Evolutionary conservation across 345 rosid genomes (phyloP).

Genomic region (Brassica rapa): DNA sequence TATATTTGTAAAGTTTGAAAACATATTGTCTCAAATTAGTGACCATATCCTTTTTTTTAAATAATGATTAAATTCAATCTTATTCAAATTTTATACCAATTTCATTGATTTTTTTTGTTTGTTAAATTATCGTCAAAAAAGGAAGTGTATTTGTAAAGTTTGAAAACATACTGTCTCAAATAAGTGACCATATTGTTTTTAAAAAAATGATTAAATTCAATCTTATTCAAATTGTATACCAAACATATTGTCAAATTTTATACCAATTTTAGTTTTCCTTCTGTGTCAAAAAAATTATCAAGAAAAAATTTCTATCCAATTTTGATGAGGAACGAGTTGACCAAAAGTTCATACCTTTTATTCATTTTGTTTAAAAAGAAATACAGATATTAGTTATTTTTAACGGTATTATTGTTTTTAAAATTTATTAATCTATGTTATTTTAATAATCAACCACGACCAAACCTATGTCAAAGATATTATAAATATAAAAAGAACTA

Average conservation of each 20-base stretch:
- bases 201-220: no score
- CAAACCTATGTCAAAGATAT: no score
- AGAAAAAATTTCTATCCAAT: background rate
- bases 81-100: background rate
- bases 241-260: background rate
- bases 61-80: no score
- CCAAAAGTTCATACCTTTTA: background rate
- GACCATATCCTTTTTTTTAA: background rate
- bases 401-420: background rate
- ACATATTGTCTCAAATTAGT: background rate
- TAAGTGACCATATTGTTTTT: background rate
- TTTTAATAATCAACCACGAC: no score
- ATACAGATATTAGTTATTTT: no score
- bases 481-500: no score
- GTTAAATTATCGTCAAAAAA: no score
- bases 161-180: background rate
- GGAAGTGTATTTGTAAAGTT: background rate
- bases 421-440: no score
- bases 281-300: no score
- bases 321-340: background rate
- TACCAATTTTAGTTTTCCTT: no score
- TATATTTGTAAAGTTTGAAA: background rate
- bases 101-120: no score
- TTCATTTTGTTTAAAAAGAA: background rate
- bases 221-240: background rate